A percentile compares a stretch with the other conserved stretches of the same genome.
Evolutionary conservation across 805 yeast species (phyloP).

Genomic region (Candida boidinii): DNA sequence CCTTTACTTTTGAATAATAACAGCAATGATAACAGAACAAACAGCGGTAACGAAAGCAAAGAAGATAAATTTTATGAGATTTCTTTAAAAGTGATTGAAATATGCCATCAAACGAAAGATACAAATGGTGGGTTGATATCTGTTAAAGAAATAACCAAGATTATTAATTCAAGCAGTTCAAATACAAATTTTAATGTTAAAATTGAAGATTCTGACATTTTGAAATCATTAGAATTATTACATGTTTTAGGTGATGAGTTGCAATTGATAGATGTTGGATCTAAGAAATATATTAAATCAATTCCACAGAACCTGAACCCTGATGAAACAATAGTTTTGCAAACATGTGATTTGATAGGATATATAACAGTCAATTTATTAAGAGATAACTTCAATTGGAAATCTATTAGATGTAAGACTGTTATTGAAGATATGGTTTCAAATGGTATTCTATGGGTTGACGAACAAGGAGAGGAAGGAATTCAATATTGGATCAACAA

Average conservation of each 20-base stretch:
- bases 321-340: constrained; percentile 67
- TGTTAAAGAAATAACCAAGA: constrained; percentile 39
- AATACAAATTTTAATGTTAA: constrained; percentile 12
- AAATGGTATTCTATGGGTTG: constrained; percentile 83
- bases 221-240: constrained; percentile 44
- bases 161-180: constrained; percentile 18
- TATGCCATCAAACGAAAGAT: constrained; percentile 60
- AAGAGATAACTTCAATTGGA: constrained; percentile 75
- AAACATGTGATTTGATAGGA: constrained; percentile 72
- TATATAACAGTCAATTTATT: constrained; percentile 57
- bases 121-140: constrained; percentile 79
- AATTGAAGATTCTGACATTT: constrained; percentile 42
- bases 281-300: constrained; percentile 49
- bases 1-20: constrained; percentile 43
- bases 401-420: constrained; percentile 44
- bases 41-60: constrained; percentile 24
- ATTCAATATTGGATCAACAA: constrained; percentile 50
- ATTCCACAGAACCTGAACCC: constrained; percentile 53
- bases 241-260: constrained; percentile 63
- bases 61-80: constrained; percentile 59
- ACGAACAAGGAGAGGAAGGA: constrained; percentile 38
- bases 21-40: constrained; percentile 16
- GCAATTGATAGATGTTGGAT: constrained; percentile 49
- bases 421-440: constrained; percentile 74
- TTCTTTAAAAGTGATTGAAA: constrained; percentile 66